Evolutionary conservation across 441 rosid species (phyloP).

Genomic region (Theobroma grandiflorum): DNA sequence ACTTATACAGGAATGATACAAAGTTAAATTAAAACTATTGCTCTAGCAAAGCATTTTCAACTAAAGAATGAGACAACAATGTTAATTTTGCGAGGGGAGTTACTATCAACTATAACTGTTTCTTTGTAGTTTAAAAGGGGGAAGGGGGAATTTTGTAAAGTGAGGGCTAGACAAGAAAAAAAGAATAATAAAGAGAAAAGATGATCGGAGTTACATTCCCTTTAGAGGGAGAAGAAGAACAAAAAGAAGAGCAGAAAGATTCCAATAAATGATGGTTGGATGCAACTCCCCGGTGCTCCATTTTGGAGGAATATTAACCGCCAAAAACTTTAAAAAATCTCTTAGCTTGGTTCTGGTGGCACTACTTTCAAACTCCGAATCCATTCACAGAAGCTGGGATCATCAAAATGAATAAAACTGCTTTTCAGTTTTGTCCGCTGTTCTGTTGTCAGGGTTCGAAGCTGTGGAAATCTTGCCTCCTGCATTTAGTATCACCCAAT

Average conservation of each 20-base stretch:
- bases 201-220: slow-evolving; percentile 29
- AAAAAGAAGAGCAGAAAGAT: background rate
- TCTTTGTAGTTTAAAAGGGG: slow-evolving; percentile 8
- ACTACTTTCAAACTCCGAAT: slow-evolving; percentile 78
- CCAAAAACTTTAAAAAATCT: background rate
- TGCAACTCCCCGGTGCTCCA: slow-evolving; percentile 29
- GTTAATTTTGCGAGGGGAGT: slow-evolving; percentile 6
- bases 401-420: slow-evolving; percentile 87
- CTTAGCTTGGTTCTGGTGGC: slow-evolving; percentile 88
- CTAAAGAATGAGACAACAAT: slow-evolving; percentile 19
- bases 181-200: background rate
- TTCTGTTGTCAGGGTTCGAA: slow-evolving; percentile 69
- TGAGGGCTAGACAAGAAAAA: background rate
- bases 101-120: slow-evolving; percentile 14
- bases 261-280: slow-evolving; percentile 14
- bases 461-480: slow-evolving; percentile 97
- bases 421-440: slow-evolving; percentile 78
- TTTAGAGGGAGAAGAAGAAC: background rate
- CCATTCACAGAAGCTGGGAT: slow-evolving; percentile 96
- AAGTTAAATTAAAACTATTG: slow-evolving; percentile 17
- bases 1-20: background rate
- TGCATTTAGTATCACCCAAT: slow-evolving; percentile 35
- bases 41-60: slow-evolving; percentile 21
- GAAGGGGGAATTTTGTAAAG: background rate
- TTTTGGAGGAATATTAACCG: slow-evolving; percentile 23